These are phyloP conservation scores for Diaporthe sp. DNA, from an alignment of 2,329 filamentous ascomycete genomes.

Conservation along the genomic window DNA sequence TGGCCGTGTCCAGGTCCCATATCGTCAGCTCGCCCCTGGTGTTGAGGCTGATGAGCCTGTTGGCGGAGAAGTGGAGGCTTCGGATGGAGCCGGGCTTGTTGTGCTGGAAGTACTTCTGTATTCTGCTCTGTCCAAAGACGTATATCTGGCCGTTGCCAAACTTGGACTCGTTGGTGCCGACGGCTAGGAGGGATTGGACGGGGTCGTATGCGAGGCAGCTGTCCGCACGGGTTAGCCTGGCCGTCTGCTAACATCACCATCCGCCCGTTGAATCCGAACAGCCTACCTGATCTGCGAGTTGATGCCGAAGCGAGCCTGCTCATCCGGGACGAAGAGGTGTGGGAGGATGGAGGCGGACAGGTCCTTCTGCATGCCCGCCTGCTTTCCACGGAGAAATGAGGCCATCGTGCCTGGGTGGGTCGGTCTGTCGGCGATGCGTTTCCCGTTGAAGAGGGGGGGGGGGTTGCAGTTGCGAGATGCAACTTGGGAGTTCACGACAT, in stretches of 20 bases:
- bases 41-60: slow-evolving; percentile 88
- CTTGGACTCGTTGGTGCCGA: slow-evolving; percentile 89
- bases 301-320: slow-evolving; percentile 86
- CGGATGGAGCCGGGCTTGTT: slow-evolving; percentile 81
- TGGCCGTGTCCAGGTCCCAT: slow-evolving; percentile 83
- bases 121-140: slow-evolving; percentile 85
- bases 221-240: slow-evolving; percentile 47
- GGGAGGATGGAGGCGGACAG: slow-evolving; percentile 85
- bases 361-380: slow-evolving; percentile 92
- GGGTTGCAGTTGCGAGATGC: background rate
- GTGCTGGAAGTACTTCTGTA: slow-evolving; percentile 81
- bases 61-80: slow-evolving; percentile 85
- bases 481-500: background rate
- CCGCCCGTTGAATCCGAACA: background rate
- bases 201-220: slow-evolving; percentile 93
- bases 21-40: slow-evolving; percentile 87
- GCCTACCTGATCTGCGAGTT: slow-evolving; percentile 78
- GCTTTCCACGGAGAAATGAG: slow-evolving; percentile 90
- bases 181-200: slow-evolving; percentile 90
- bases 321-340: slow-evolving; percentile 85
- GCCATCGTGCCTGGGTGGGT: slow-evolving; percentile 72
- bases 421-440: slow-evolving; percentile 6
- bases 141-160: slow-evolving; percentile 92
- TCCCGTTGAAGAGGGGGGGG: background rate
- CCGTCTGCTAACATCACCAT: background rate